Evolutionary conservation across 306 rosid species (phyloP).

Genomic region (Herpetospermum pedunculosum): DNA sequence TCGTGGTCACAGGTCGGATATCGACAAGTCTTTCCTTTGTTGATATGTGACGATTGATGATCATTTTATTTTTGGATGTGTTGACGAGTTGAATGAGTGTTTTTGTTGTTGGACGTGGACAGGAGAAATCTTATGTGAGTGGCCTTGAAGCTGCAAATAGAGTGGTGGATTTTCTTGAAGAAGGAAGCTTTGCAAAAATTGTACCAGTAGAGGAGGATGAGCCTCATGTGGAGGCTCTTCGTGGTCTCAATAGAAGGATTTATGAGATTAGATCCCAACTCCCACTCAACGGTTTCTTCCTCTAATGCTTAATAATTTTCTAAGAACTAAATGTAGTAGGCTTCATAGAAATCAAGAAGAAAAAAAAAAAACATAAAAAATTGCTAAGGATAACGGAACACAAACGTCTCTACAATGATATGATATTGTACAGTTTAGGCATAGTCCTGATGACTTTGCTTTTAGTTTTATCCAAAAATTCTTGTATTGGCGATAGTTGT

Average conservation of each 20-base stretch:
- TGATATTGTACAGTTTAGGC: no score
- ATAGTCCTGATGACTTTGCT: no score
- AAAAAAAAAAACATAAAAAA: no score
- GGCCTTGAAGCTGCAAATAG: slow-evolving; percentile 56
- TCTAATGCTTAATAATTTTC: slow-evolving; percentile 4
- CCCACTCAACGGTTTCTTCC: slow-evolving; percentile 31
- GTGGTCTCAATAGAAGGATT: slow-evolving; percentile 31
- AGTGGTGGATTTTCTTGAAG: slow-evolving; percentile 34
- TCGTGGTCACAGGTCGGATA: slow-evolving; percentile 39
- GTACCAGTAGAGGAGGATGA: slow-evolving; percentile 41
- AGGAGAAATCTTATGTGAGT: slow-evolving; percentile 49
- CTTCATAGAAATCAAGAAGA: no score
- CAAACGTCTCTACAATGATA: no score
- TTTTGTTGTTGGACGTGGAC: not conserved
- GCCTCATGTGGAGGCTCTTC: slow-evolving; percentile 38
- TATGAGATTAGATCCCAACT: slow-evolving; percentile 30
- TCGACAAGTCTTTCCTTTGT: not conserved
- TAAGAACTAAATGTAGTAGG: no score
- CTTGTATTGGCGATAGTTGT: no score
- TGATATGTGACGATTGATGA: not conserved
- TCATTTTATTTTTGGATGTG: not conserved
- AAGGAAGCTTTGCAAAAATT: slow-evolving; percentile 47
- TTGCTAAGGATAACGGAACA: no score
- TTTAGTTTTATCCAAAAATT: no score
- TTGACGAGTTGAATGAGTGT: not conserved